A percentile compares a stretch with the other conserved stretches of the same genome.
These are phyloP conservation scores for Collybia sordida DNA, from an alignment of 768 basidiomycete genomes.

Conservation along the genomic window DNA sequence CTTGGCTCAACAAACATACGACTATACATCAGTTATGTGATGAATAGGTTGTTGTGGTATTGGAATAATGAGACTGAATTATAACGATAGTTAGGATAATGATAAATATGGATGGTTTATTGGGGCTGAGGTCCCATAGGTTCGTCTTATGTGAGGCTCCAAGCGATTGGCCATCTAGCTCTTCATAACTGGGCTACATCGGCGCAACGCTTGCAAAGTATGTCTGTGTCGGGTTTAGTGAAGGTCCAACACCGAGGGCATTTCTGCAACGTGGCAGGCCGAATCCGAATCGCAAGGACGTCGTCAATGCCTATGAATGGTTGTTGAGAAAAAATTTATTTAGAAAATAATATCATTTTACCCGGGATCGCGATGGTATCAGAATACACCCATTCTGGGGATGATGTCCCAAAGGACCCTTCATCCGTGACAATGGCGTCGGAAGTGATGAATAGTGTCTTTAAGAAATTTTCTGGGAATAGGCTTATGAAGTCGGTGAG, in stretches of 20 bases:
- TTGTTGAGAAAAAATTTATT: constrained; percentile 10
- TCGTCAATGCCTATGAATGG: constrained; percentile 22
- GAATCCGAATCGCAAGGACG: constrained; percentile 50
- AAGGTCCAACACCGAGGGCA: constrained; percentile 94
- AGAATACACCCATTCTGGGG: constrained; percentile 51
- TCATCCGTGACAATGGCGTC: constrained; percentile 55
- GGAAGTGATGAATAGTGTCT: constrained; percentile 81
- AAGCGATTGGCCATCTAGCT: too few relatives aligned
- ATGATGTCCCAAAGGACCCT: constrained; percentile 34
- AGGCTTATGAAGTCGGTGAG: not conserved
- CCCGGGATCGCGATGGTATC: constrained; percentile 45
- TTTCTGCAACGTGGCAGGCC: constrained; percentile 61
- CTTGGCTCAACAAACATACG: too few relatives aligned
- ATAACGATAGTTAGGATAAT: too few relatives aligned
- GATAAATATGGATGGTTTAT: too few relatives aligned
- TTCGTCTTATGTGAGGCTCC: not conserved
- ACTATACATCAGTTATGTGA: too few relatives aligned
- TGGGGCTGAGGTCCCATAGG: not conserved
- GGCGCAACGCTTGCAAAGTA: constrained; percentile 67
- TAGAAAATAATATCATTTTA: constrained; percentile 18
- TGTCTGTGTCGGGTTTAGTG: constrained; percentile 47
- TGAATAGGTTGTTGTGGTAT: too few relatives aligned
- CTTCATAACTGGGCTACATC: constrained; percentile 15
- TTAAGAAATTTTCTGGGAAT: constrained; percentile 59
- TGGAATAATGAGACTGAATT: too few relatives aligned